phyloP scores from a whole-genome alignment of 2,329 filamentous ascomycete genomes.

The Phialocephala sp. region DNA sequence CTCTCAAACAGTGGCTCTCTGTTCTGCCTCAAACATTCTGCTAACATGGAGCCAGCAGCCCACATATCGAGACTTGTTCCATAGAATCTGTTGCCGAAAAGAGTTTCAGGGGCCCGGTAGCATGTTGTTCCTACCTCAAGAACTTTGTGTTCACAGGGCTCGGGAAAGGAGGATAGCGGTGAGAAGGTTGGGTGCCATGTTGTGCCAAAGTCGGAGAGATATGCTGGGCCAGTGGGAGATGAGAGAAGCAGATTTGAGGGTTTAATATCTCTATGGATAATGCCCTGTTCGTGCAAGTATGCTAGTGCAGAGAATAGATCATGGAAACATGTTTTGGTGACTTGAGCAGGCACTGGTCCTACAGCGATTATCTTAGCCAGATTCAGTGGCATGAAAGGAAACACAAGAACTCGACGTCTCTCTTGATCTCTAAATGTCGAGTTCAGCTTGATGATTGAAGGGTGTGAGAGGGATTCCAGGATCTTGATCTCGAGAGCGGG shows the following conservation, averaged over 20 bases:
- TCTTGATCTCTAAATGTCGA: slow-evolving; percentile 75
- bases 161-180: slow-evolving; percentile 52
- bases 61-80: slow-evolving; percentile 81
- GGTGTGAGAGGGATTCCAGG: slow-evolving; percentile 61
- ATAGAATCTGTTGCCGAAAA: slow-evolving; percentile 84
- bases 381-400: slow-evolving; percentile 81
- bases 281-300: slow-evolving; percentile 73
- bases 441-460: slow-evolving; percentile 70
- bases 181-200: slow-evolving; percentile 71
- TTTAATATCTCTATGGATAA: slow-evolving; percentile 94
- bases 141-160: slow-evolving; percentile 73
- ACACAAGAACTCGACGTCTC: slow-evolving; percentile 77
- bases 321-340: slow-evolving; percentile 54
- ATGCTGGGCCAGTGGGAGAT: slow-evolving; percentile 71
- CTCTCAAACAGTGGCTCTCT: slow-evolving; percentile 80
- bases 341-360: slow-evolving; percentile 44
- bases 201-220: slow-evolving; percentile 90
- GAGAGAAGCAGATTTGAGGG: slow-evolving; percentile 84
- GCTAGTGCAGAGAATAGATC: slow-evolving; percentile 74
- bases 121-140: slow-evolving; percentile 92
- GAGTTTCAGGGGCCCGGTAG: slow-evolving; percentile 87
- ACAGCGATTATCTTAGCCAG: slow-evolving; percentile 70
- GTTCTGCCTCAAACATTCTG: slow-evolving; percentile 67
- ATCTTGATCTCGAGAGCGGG: slow-evolving; percentile 80
- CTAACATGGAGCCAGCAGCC: slow-evolving; percentile 83